A percentile compares a stretch with the other conserved stretches of the same genome.
phyloP scores from a whole-genome alignment of 805 yeast genomes.

The Metschnikowia koreensis region DNA sequence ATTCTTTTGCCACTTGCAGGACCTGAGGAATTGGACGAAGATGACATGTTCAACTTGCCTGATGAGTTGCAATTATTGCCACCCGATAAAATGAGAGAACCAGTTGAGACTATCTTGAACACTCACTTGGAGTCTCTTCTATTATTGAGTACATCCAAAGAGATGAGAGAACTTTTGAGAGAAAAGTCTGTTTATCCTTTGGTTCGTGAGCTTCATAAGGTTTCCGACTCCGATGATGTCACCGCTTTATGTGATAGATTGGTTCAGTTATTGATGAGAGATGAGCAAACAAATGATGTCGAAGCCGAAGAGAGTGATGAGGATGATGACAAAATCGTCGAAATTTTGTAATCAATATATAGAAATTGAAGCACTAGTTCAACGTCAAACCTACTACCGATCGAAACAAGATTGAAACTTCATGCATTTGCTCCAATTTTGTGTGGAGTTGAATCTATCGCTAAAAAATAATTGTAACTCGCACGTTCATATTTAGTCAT shows the following conservation, averaged over 20 bases:
- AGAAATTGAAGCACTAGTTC: too few species aligned
- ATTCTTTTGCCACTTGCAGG: conserved; percentile 78
- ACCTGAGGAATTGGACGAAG: conserved; percentile 73
- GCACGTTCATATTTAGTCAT: background rate
- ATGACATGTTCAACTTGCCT: conserved; percentile 84
- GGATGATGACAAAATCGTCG: conserved; percentile 50
- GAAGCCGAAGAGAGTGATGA: conserved; percentile 40
- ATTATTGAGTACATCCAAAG: conserved; percentile 71
- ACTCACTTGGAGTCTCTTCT: conserved; percentile 79
- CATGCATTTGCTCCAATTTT: too few species aligned
- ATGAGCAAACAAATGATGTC: conserved; percentile 43
- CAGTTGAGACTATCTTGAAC: conserved; percentile 58
- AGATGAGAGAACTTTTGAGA: conserved; percentile 74
- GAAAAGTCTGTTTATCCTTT: conserved; percentile 82
- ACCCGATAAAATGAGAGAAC: conserved; percentile 75
- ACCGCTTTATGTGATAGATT: conserved; percentile 75
- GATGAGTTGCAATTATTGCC: conserved; percentile 81
- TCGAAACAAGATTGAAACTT: too few species aligned
- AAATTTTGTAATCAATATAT: conserved; percentile 37
- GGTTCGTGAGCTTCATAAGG: conserved; percentile 81
- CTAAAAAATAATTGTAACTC: background rate
- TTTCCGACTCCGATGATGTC: conserved; percentile 39
- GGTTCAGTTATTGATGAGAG: conserved; percentile 91
- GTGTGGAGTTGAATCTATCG: too few species aligned
- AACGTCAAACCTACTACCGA: too few species aligned